phyloP scores from a whole-genome alignment of 1,284 basidiomycete species.

The Leccinum fallax region DNA sequence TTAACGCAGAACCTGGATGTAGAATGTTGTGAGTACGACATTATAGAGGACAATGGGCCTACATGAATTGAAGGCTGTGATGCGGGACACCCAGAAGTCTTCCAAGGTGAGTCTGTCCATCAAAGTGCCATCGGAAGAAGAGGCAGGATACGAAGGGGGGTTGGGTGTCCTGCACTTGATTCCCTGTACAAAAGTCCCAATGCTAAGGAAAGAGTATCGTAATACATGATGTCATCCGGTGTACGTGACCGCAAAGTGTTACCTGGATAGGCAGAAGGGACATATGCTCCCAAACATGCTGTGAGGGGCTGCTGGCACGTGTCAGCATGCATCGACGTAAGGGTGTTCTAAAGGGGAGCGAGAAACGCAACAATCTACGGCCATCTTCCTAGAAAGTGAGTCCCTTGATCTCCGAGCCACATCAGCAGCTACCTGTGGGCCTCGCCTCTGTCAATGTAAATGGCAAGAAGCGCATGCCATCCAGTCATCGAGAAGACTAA shows the following conservation, averaged over 20 bases:
- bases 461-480: neutral
- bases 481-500: neutral
- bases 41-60: neutral
- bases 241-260: neutral
- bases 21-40: neutral
- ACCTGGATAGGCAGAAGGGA: slow-evolving; percentile 1
- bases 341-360: neutral
- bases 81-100: slow-evolving; percentile 13
- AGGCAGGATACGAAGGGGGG: neutral
- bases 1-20: slow-evolving; percentile 7
- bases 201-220: neutral
- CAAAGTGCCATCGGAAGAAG: neutral
- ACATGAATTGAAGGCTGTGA: slow-evolving; percentile 16
- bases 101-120: slow-evolving; percentile 6
- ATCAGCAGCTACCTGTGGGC: neutral
- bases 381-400: neutral
- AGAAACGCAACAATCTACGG: neutral
- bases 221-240: neutral
- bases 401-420: neutral
- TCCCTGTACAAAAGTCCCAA: slow-evolving; percentile 2
- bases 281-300: neutral
- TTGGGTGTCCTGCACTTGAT: neutral
- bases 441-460: neutral
- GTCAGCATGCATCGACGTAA: neutral
- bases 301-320: neutral